Conservation (phyloP, 73 alveolate genomes). For the Tetrahymena elliotti region DNA sequence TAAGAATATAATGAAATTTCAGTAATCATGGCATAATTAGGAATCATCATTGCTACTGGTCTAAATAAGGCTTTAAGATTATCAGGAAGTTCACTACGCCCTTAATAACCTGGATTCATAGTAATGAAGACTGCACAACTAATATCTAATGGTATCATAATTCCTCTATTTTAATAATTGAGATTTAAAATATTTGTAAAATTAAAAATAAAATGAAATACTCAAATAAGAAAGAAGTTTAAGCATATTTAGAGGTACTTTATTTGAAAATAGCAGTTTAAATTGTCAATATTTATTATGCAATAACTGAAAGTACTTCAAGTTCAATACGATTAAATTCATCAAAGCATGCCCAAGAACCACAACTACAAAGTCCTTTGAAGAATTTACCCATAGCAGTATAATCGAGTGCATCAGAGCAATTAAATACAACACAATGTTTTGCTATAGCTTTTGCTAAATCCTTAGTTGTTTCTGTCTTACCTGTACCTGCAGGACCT, state of each 20-base stretch:
- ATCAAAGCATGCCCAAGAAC: constrained; percentile 98
- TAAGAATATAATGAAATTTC: constrained; percentile 87
- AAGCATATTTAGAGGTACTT: constrained; percentile 31
- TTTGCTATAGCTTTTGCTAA: constrained; percentile 79
- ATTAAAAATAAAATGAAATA: background rate
- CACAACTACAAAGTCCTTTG: constrained; percentile 87
- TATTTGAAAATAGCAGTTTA: constrained; percentile 81
- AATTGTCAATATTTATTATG: constrained; percentile 82
- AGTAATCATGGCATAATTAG: constrained; percentile 83
- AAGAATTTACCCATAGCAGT: constrained; percentile 81
- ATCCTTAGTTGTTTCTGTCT: constrained; percentile 86
- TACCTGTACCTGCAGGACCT: constrained; percentile 95
- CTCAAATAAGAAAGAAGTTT: constrained; percentile 60
- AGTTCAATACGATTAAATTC: constrained; percentile 96
- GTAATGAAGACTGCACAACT: constrained; percentile 82
- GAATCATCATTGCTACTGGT: constrained; percentile 89
- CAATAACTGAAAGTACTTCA: constrained; percentile 97
- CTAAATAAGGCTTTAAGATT: constrained; percentile 88
- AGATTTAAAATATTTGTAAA: too few species aligned
- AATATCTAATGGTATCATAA: constrained; percentile 50
- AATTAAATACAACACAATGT: constrained; percentile 82
- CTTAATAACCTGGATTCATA: constrained; percentile 96
- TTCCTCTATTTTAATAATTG: constrained; percentile 33
- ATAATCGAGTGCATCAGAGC: constrained; percentile 77
- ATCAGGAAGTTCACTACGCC: constrained; percentile 92